phyloP scores from a whole-genome alignment of 75 land plant species.

The Picea sitchensis region DNA sequence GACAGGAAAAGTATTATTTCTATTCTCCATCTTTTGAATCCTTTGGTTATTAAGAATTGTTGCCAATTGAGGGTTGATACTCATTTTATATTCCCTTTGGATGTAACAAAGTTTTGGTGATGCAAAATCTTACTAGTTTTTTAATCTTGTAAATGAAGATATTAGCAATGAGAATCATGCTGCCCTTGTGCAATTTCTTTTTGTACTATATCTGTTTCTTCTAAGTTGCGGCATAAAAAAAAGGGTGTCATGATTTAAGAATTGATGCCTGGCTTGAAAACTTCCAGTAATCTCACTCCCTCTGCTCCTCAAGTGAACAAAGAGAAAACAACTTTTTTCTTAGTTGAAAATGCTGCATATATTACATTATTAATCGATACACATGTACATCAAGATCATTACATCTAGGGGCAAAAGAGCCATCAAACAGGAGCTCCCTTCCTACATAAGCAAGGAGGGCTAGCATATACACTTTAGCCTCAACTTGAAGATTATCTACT shows the following conservation, averaged over 20 bases:
- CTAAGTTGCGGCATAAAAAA: neutral
- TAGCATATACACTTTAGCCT: too few relatives aligned
- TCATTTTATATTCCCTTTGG: neutral
- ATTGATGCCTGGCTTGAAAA: neutral
- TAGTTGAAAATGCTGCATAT: too few relatives aligned
- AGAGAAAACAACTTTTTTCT: too few relatives aligned
- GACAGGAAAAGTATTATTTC: slow-evolving; percentile 73
- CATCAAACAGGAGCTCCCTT: too few relatives aligned
- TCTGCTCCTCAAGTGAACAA: neutral
- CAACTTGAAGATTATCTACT: too few relatives aligned
- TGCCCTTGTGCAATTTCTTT: neutral
- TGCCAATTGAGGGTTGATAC: neutral
- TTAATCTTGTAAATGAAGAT: neutral
- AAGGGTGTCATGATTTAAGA: neutral
- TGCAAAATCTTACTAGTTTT: neutral
- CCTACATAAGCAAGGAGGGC: too few relatives aligned
- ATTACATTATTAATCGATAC: too few relatives aligned
- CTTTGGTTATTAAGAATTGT: neutral
- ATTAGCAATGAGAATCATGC: neutral
- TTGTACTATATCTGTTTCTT: neutral
- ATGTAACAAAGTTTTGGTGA: neutral
- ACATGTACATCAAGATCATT: too few relatives aligned
- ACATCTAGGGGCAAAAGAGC: too few relatives aligned
- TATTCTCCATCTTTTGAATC: slow-evolving; percentile 8
- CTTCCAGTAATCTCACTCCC: neutral